phyloP scores from a whole-genome alignment of 2,329 filamentous ascomycete species.

The Hypoxylon sp. region DNA sequence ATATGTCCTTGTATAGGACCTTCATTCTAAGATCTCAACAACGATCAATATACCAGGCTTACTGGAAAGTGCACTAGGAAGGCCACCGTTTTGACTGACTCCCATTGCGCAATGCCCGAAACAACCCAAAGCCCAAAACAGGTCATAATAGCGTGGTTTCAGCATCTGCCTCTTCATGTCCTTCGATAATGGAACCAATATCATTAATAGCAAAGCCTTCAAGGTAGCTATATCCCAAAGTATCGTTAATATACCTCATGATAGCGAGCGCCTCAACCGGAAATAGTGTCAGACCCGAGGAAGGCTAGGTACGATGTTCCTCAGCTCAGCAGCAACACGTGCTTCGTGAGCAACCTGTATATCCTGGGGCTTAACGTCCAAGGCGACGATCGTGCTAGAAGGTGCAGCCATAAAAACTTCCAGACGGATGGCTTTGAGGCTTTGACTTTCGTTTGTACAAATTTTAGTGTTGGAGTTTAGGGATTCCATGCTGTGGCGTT shows the following conservation, averaged over 20 bases:
- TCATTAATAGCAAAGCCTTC: not conserved
- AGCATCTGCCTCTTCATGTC: not conserved
- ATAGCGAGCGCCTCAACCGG: not conserved
- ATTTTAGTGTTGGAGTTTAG: not conserved
- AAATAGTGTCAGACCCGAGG: not conserved
- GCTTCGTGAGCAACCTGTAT: not conserved
- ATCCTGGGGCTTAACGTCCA: not conserved
- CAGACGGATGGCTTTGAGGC: not conserved
- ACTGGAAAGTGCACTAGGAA: no score
- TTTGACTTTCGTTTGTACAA: not conserved
- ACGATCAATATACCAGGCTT: no score
- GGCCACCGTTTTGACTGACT: no score
- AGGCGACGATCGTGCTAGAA: not conserved
- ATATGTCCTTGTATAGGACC: no score
- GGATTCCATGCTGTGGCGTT: not conserved
- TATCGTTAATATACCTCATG: not conserved
- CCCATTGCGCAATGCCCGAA: not conserved
- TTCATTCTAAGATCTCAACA: no score
- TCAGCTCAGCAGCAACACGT: not conserved
- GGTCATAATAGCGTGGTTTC: not conserved
- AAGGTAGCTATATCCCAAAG: not conserved
- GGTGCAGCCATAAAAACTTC: not conserved
- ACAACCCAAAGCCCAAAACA: not conserved
- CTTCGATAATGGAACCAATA: not conserved
- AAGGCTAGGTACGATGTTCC: not conserved